A percentile compares a stretch with the other conserved stretches of the same genome.
Conservation (phyloP, 352 stramenopile species). For the Pythium pyrilobum region DNA sequence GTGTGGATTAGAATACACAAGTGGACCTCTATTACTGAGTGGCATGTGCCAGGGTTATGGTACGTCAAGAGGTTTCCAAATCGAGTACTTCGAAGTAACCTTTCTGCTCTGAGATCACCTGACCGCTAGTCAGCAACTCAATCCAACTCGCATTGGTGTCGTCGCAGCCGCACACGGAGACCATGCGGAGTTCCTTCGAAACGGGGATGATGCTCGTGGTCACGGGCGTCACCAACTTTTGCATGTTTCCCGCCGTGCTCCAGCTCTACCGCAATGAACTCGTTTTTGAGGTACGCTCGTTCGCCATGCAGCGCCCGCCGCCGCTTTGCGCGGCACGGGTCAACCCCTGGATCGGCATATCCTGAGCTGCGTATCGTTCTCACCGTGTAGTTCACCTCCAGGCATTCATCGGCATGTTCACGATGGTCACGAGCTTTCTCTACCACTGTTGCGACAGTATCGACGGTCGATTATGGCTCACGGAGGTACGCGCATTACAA, state of each 20-base stretch:
- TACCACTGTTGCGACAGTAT: constrained; percentile 81
- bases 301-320: too few relatives aligned
- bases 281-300: constrained; percentile 67
- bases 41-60: too few relatives aligned
- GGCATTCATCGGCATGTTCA: constrained; percentile 75
- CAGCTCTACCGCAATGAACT: constrained; percentile 50
- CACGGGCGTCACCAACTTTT: constrained; percentile 73
- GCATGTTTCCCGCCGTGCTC: constrained; percentile 67
- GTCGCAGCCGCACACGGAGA: neutral
- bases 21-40: neutral
- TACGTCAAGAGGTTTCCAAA: too few relatives aligned
- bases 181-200: constrained; percentile 63
- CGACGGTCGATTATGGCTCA: constrained; percentile 66
- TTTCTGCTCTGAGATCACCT: too few relatives aligned
- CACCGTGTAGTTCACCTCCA: constrained; percentile 10
- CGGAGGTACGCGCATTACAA: constrained; percentile 36
- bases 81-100: too few relatives aligned
- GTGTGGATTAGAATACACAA: neutral
- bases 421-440: constrained; percentile 73
- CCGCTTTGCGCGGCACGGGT: too few relatives aligned
- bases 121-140: too few relatives aligned
- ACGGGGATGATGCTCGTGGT: constrained; percentile 61
- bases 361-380: neutral
- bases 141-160: neutral
- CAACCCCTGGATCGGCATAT: neutral